A percentile compares a stretch with the other conserved stretches of the same genome.
Conservation (phyloP, 306 rosid genomes). For the Medicago ruthenica region DNA sequence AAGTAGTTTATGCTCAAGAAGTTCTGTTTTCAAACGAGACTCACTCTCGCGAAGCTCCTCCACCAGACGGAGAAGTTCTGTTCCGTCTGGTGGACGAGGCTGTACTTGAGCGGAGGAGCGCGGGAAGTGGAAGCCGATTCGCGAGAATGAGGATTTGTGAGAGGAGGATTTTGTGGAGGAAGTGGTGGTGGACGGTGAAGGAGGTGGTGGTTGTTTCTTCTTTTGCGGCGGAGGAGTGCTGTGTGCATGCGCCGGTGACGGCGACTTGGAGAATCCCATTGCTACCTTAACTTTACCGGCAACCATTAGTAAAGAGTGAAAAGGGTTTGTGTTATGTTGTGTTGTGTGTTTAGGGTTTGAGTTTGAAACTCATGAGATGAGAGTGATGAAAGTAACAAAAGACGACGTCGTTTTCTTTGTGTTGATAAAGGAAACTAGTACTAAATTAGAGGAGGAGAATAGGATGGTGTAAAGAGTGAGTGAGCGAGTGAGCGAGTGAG, state of each 20-base stretch:
- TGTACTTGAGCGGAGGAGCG: slow-evolving; percentile 97
- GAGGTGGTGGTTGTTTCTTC: slow-evolving; percentile 51
- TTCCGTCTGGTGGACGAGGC: slow-evolving; percentile 88
- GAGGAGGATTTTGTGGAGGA: slow-evolving; percentile 57
- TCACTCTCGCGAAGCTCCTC: slow-evolving; percentile 96
- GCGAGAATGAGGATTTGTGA: slow-evolving; percentile 80
- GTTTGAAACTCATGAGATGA: slow-evolving; percentile 44
- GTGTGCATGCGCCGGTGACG: slow-evolving; percentile 43
- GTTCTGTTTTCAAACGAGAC: slow-evolving; percentile 86
- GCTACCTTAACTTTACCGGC: slow-evolving; percentile 88
- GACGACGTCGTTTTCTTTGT: slow-evolving; percentile 55
- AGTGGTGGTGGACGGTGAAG: slow-evolving; percentile 56
- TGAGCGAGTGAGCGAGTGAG: no score
- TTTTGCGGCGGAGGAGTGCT: slow-evolving; percentile 59
- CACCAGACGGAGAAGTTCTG: slow-evolving; percentile 81
- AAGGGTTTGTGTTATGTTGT: not conserved
- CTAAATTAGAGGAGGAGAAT: not conserved
- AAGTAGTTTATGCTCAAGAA: slow-evolving; percentile 79
- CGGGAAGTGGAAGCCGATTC: slow-evolving; percentile 88
- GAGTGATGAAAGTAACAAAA: slow-evolving; percentile 34
- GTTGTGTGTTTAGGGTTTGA: slow-evolving; percentile 17
- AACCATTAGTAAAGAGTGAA: slow-evolving; percentile 56
- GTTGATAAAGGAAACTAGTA: slow-evolving; percentile 12
- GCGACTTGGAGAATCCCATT: slow-evolving; percentile 87
- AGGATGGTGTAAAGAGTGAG: not conserved